These are phyloP conservation scores for Bocquillonia castaneifolia DNA, from an alignment of 441 rosid genomes.

Conservation along the genomic window DNA sequence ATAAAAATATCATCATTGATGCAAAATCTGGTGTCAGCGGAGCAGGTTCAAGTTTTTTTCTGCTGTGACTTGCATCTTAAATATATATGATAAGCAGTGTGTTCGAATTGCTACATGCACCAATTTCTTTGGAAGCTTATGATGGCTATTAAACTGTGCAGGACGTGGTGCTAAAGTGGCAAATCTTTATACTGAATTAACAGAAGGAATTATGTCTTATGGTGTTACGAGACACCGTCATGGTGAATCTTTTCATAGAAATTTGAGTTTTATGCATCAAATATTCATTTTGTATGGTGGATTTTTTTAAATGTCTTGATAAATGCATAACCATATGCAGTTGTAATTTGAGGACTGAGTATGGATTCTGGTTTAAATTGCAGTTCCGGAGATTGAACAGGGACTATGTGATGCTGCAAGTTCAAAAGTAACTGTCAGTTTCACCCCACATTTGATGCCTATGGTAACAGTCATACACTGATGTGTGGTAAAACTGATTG, in stretches of 20 bases:
- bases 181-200: constrained; percentile 76
- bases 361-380: constrained; percentile 27
- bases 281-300: background rate
- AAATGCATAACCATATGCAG: background rate
- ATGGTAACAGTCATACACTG: constrained; percentile 44
- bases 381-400: constrained; percentile 98
- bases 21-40: constrained; percentile 97
- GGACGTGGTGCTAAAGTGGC: constrained; percentile 95
- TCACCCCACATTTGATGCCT: constrained; percentile 98
- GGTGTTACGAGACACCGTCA: constrained; percentile 92
- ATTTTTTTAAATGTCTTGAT: background rate
- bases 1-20: constrained; percentile 64
- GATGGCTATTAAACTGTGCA: constrained; percentile 31
- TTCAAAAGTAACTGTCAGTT: constrained; percentile 80
- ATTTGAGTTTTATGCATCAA: constrained; percentile 3
- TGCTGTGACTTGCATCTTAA: background rate
- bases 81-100: background rate
- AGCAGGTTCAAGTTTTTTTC: constrained; percentile 64
- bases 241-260: constrained; percentile 45
- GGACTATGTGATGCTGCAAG: constrained; percentile 71
- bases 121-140: constrained; percentile 24
- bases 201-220: constrained; percentile 88
- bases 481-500: background rate
- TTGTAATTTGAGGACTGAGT: background rate
- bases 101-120: constrained; percentile 11